Evolutionary conservation across 2,329 filamentous ascomycete genomes (phyloP), one percentile per base, ranked within the genome.

Genomic region (Epichloe uncinata): DNA sequence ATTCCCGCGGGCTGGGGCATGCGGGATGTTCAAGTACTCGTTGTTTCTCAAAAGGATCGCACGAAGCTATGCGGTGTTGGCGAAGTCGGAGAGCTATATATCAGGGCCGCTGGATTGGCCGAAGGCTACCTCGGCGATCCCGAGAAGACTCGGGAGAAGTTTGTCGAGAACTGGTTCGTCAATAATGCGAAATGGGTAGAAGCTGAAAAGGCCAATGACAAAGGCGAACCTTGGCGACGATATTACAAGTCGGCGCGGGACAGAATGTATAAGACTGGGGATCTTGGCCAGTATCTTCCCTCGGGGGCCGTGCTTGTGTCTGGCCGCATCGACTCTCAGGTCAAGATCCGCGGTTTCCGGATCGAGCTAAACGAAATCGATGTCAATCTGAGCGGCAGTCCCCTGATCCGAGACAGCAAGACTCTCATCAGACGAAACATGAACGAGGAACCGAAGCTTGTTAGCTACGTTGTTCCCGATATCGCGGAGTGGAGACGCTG

Each of bases 281-380:
- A 97, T 63, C 70, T 98, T 3, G 91, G 91, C 3, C 73, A 81
- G 51, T 90, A 86, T 61, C 78, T 80, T 47, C 74, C 80, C 42
- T 66, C 68, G 7, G 87, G 87, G 36, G 82, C 84, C 55, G 84
- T 88, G 11, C 84, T 85, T 60, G 86, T 82, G 61, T 83, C 85
- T 9, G 91, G 91, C 20, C 77, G 93, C 52, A 82, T 81, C 22
- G 91, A 97, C 61, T 78, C 84, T 57, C 91, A 97, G 63, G 87
- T 96, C 70, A 98, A 97, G 73, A 91, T 97, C 56, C 84, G 93
- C 53, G 91, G 91, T 1, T 97, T 96, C 74, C 78, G 91, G 53
- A 95, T 98, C 57, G 93, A 98, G 69, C 81, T 97, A 43, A 85
- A 84, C 55, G 93, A 97, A 57, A 96, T 97, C 57, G 90, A 97